Conservation (phyloP, 1,284 basidiomycete genomes). For the Agaricales sp. region DNA sequence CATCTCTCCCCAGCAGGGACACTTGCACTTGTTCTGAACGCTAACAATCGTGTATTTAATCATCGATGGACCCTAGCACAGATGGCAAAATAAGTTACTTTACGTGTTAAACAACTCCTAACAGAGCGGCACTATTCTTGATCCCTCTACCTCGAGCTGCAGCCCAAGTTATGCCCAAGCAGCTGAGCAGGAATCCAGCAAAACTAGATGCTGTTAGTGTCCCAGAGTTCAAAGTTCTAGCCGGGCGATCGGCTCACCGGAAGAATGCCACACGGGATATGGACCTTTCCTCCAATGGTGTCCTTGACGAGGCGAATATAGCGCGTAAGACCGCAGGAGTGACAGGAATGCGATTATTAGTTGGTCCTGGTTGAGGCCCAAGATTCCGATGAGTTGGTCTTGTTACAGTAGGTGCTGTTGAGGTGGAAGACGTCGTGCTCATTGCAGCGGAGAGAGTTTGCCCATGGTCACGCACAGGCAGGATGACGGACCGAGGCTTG, state of each 20-base stretch:
- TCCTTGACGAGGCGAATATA: constrained; percentile 75
- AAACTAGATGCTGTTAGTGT: constrained; percentile 36
- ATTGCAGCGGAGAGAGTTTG: no score
- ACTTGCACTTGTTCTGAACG: constrained; percentile 36
- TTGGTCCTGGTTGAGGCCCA: constrained; percentile 19
- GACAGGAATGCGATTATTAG: constrained; percentile 58
- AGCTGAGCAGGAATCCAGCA: constrained; percentile 70
- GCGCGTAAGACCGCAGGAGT: constrained; percentile 70
- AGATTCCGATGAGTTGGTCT: constrained; percentile 22
- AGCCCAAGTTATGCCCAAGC: constrained; percentile 62
- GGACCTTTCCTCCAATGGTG: constrained; percentile 66
- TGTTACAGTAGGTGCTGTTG: constrained; percentile 30
- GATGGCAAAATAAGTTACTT: not conserved
- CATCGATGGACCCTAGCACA: constrained; percentile 10
- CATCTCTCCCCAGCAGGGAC: constrained; percentile 35
- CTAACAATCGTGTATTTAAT: constrained; percentile 6
- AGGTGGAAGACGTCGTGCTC: constrained; percentile 32
- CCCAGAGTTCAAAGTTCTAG: not conserved
- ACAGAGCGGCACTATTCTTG: constrained; percentile 47
- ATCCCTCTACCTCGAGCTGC: constrained; percentile 60
- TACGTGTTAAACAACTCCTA: constrained; percentile 40
- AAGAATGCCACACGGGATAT: constrained; percentile 78
- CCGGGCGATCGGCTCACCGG: constrained; percentile 33
- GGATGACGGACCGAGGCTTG: no score
- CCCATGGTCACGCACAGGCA: not conserved